Conservation (phyloP, 2,329 filamentous ascomycete species). For the Cryphonectria japonica region DNA sequence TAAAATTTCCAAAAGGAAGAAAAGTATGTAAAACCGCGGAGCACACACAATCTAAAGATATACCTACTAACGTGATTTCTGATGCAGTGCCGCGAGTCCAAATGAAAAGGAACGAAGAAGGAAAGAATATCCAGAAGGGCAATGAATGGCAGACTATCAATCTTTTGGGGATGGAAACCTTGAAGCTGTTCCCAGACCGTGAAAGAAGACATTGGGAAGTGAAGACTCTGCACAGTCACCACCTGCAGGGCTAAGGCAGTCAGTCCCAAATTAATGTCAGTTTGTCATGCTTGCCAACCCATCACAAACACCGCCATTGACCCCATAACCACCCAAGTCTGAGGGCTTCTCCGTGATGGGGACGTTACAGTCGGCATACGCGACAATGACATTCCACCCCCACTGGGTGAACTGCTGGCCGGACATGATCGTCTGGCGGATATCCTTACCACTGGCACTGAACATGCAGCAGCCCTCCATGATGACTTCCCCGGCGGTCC, state of each 20-base stretch:
- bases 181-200: background rate
- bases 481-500: background rate
- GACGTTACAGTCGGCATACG: conserved; percentile 20
- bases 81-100: background rate
- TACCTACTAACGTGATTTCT: background rate
- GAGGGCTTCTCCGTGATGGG: conserved; percentile 8
- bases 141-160: background rate
- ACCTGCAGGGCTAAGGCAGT: too few relatives aligned
- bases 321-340: conserved; percentile 9
- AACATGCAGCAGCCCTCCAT: conserved; percentile 13
- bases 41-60: background rate
- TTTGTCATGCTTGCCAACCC: background rate
- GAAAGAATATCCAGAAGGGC: background rate
- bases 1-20: too few relatives aligned
- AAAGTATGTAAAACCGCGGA: too few relatives aligned
- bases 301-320: conserved; percentile 8
- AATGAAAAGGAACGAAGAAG: background rate
- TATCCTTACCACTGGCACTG: background rate
- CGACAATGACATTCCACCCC: conserved; percentile 20
- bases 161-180: background rate
- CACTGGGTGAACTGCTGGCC: conserved; percentile 28
- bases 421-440: conserved; percentile 1
- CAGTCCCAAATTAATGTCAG: background rate
- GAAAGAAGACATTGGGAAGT: background rate
- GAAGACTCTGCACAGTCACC: background rate